Percentiles rank a stretch among this genome's conserved stretches.
Evolutionary conservation across 1,284 basidiomycete genomes (phyloP).

Genomic region (Puccinia coronata): DNA sequence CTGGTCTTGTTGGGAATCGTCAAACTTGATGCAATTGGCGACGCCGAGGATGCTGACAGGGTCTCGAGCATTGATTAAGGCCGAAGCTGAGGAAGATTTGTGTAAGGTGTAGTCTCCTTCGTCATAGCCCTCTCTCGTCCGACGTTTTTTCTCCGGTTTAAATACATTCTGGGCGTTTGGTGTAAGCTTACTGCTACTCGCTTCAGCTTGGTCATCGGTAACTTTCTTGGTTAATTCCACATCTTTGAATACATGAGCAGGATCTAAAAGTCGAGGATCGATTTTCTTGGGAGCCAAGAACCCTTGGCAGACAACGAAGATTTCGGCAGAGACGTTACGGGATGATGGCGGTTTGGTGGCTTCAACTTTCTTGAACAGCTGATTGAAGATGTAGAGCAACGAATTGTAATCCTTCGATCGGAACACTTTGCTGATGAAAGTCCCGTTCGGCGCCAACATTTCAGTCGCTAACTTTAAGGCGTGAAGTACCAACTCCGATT

Average conservation of each 20-base stretch:
- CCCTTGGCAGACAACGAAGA: slow-evolving; percentile 96
- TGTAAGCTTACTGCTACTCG: slow-evolving; percentile 62
- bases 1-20: slow-evolving; percentile 76
- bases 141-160: slow-evolving; percentile 92
- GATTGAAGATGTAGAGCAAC: slow-evolving; percentile 97
- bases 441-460: slow-evolving; percentile 88
- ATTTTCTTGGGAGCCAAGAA: slow-evolving; percentile 93
- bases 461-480: slow-evolving; percentile 94
- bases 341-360: slow-evolving; percentile 99
- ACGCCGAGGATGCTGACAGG: slow-evolving; percentile 79
- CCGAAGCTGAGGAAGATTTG: slow-evolving; percentile 71
- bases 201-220: slow-evolving; percentile 50
- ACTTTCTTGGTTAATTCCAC: slow-evolving; percentile 60
- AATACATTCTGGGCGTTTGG: slow-evolving; percentile 74
- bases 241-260: slow-evolving; percentile 97
- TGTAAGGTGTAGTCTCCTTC: slow-evolving; percentile 92
- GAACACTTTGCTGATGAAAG: slow-evolving; percentile 98
- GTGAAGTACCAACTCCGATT: slow-evolving; percentile 95
- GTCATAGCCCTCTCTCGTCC: slow-evolving; percentile 90
- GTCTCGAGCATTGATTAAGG: slow-evolving; percentile 73
- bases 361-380: slow-evolving; percentile 93
- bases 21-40: slow-evolving; percentile 80
- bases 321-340: slow-evolving; percentile 98
- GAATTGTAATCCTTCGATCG: slow-evolving; percentile 98
- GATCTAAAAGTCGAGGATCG: slow-evolving; percentile 97